Base-by-base conservation (phyloP, 176 grass and related monocot genomes). In the Aegilops umbellulata region DNA sequence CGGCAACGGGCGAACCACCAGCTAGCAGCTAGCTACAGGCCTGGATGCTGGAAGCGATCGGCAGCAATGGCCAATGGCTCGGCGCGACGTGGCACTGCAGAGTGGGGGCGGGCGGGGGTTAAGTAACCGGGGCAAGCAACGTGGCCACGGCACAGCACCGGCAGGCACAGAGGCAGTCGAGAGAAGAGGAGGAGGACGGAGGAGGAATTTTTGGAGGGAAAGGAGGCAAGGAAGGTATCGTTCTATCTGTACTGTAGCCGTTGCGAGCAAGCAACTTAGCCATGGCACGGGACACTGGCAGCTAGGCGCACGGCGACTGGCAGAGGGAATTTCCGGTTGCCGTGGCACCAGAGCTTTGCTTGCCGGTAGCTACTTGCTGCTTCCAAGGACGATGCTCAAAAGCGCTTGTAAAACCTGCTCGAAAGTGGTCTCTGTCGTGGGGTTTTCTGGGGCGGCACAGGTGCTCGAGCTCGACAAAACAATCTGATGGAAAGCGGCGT, bases 161-260 rank as follows among this genome's bases (percentile, higher is more conserved):
- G 55, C 55, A 22, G 25, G 15, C 13, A 13, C 22, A 14, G 36
- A 72, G 39, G 69, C 35, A 7, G 7, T 41, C 41, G 41, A 24
- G 7, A 62, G 85, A 39, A 82, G 78, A 30, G 4, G 47, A 46
- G 8, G 23, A 36, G 14, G 27, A 13, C 47, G 24, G 27, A 76
- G 44, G 20, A 13, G 75, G 57, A 89, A 86, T 86, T 86, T 85
- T 83, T 86, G 66, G 66, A 86, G 83, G 83, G 61, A 79, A 86
- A 79, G 58, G 27, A 34, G 60, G 66, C 51, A 86, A 92, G 90
- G 79, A 92, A 92, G 90, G 90, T 85, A 91, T 91, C 85, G 1
- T 85, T 80, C 16, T 41, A 81, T 87, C 13, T 15, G 44, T 47
- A 47, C 63, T 88, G 77, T 88, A 55, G 85, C 82, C 38, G 10